Evolutionary conservation across 129 eudicot genomes (phyloP), one percentile per base, ranked within the genome.

Genomic region (Centella asiatica): DNA sequence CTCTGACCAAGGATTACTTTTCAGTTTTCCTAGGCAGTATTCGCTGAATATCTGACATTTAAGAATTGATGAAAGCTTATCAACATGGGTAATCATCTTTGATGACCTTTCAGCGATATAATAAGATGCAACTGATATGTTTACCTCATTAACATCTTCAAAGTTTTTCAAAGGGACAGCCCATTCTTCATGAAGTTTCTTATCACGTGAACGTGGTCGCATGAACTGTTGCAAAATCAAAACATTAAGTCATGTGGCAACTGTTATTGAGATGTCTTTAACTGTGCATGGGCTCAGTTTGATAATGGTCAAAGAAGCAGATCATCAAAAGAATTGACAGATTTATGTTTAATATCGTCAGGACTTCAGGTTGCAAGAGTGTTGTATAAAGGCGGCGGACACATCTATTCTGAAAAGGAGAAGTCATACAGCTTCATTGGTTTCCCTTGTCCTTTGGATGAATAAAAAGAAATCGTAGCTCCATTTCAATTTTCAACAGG

Each of bases 1-100:
- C 60, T 92, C 98, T 31, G 95, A 92, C 98, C 98, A 92, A 1
- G 98, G 98, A 79, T 76, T 84, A 53, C 85, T 84, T 82, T 61
- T 87, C 60, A 92, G 78, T 74, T 81, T 80, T 39, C 98, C 98
- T 49, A 81, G 79, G 80, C 98, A 92, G 81, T 72, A 84, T 42
- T 75, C 74, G 82, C 57, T 69, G 67, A 92, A 92, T 80, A 74
- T 86, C 98, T 92, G 95, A 65, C 17, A 60, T 50, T 54, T 27
- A 32, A n/a, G n/a, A n/a, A n/a, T n/a, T n/a, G n/a, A n/a, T n/a
- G n/a, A n/a, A n/a, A 39, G 46, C 44, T 46, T 32, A n/a, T 60
- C 15, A 27, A 12, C 13, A 60, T 32, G 33, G 44, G 18, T 22
- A 45, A 66, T 44, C 37, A 52, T 37, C 40, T 37, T 39, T 29